These are phyloP conservation scores for Russula sp. DNA, from an alignment of 768 basidiomycete genomes.

Conservation along the genomic window DNA sequence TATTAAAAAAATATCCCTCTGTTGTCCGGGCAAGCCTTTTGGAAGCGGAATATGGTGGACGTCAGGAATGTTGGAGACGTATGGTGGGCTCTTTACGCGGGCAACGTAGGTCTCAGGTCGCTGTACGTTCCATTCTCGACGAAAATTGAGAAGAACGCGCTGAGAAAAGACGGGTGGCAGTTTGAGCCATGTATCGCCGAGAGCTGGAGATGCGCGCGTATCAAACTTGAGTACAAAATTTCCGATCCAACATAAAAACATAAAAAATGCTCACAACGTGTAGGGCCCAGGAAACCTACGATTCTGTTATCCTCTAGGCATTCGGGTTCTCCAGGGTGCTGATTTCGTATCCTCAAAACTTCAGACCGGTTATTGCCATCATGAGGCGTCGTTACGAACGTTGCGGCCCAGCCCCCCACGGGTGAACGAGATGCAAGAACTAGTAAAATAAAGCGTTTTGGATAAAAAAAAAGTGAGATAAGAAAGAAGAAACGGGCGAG, in stretches of 20 bases:
- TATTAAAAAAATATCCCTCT: conserved; percentile 39
- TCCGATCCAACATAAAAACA: neutral
- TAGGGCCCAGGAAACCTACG: conserved; percentile 74
- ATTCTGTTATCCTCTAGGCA: conserved; percentile 65
- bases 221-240: neutral
- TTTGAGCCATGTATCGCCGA: conserved; percentile 43
- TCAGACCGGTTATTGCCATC: conserved; percentile 69
- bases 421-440: conserved; percentile 48
- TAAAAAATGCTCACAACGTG: conserved; percentile 54
- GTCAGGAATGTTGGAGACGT: conserved; percentile 45
- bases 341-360: conserved; percentile 56
- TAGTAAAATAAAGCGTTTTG: conserved; percentile 20
- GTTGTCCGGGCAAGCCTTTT: conserved; percentile 17
- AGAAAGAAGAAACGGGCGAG: neutral
- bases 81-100: conserved; percentile 47
- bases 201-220: conserved; percentile 29
- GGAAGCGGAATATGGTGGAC: conserved; percentile 40
- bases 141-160: conserved; percentile 38
- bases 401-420: conserved; percentile 54
- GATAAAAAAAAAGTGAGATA: conserved; percentile 9
- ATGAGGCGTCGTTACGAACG: conserved; percentile 61
- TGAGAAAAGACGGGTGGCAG: conserved; percentile 38
- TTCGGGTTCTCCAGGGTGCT: conserved; percentile 69
- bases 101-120: conserved; percentile 34
- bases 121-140: conserved; percentile 39